These are phyloP conservation scores for Arthrinium puccinioides DNA, from an alignment of 2,329 filamentous ascomycete genomes.

Conservation along the genomic window DNA sequence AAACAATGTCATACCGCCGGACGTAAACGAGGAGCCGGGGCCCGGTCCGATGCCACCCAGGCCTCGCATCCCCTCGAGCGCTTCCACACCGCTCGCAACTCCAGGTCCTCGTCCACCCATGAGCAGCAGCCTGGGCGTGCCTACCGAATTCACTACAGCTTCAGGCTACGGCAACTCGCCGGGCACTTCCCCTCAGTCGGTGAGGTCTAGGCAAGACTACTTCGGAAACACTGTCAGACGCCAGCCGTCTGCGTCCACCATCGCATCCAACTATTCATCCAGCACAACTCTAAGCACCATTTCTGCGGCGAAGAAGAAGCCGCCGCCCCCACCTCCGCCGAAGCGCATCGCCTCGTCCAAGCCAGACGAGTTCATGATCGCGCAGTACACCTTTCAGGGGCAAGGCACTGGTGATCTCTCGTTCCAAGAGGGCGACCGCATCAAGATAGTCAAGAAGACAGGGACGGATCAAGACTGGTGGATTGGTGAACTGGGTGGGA, in stretches of 20 bases:
- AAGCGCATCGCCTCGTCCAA: conserved; percentile 47
- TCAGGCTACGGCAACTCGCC: conserved; percentile 25
- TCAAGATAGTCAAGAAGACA: conserved; percentile 71
- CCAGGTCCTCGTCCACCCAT: conserved; percentile 14
- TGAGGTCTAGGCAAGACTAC: conserved; percentile 21
- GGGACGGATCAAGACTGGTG: conserved; percentile 81
- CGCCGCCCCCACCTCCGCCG: conserved; percentile 63
- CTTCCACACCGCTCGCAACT: conserved; percentile 17
- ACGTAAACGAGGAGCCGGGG: conserved; percentile 9
- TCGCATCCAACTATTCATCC: conserved; percentile 16
- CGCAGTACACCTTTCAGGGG: conserved; percentile 68
- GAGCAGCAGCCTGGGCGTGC: conserved; percentile 25
- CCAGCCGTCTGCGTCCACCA: conserved; percentile 16
- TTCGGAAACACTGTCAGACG: conserved; percentile 18
- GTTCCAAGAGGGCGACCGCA: conserved; percentile 71
- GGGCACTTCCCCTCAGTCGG: conserved; percentile 19
- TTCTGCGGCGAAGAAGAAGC: conserved; percentile 59
- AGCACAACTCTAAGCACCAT: conserved; percentile 14
- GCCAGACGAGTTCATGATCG: conserved; percentile 54
- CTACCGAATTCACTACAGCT: conserved; percentile 38
- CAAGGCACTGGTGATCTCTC: conserved; percentile 63
- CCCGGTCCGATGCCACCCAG: conserved; percentile 19
- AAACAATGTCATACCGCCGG: conserved; percentile 3
- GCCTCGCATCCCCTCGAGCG: conserved; percentile 29
- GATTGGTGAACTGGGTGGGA: conserved; percentile 67